phyloP scores from a whole-genome alignment of 2,329 filamentous ascomycete species.

The Calonectria leucothoes region DNA sequence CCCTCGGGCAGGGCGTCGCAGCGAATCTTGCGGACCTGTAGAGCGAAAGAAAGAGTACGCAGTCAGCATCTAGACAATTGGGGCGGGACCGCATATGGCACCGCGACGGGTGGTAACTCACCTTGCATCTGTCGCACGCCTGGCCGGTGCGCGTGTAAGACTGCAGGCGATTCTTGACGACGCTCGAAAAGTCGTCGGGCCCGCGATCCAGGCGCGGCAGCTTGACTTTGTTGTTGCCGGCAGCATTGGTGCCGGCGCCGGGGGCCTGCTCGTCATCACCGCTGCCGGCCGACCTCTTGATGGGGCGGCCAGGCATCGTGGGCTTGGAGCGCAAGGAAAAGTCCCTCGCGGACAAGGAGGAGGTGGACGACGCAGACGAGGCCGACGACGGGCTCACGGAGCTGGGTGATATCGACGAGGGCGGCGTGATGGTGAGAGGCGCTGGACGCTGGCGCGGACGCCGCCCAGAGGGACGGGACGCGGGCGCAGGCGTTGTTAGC shows the following conservation, averaged over 20 bases:
- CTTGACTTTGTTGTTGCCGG: constrained; percentile 55
- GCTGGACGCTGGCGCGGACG: constrained; percentile 37
- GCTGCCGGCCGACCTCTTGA: constrained; percentile 37
- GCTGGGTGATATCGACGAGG: neutral
- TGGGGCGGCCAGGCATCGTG: constrained; percentile 38
- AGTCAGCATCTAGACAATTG: constrained; percentile 16
- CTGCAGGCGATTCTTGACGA: constrained; percentile 66
- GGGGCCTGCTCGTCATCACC: constrained; percentile 46
- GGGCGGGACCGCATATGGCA: neutral
- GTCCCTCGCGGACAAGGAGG: constrained; percentile 28
- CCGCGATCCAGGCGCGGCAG: constrained; percentile 61
- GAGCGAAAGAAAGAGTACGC: neutral
- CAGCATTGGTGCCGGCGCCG: constrained; percentile 12
- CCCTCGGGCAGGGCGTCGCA: constrained; percentile 85
- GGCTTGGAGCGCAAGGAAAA: constrained; percentile 34
- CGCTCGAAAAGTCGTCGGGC: constrained; percentile 64
- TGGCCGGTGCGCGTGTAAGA: constrained; percentile 78
- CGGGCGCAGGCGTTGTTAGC: constrained; percentile 14
- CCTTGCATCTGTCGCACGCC: constrained; percentile 91
- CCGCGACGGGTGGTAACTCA: constrained; percentile 52
- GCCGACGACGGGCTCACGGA: constrained; percentile 12
- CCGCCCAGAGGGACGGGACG: constrained; percentile 34
- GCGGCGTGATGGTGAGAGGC: constrained; percentile 8
- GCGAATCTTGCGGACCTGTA: constrained; percentile 83
- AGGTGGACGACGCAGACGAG: constrained; percentile 18